Conservation (phyloP, 2,329 filamentous ascomycete species). For the Thielaviopsis ethacetica region DNA sequence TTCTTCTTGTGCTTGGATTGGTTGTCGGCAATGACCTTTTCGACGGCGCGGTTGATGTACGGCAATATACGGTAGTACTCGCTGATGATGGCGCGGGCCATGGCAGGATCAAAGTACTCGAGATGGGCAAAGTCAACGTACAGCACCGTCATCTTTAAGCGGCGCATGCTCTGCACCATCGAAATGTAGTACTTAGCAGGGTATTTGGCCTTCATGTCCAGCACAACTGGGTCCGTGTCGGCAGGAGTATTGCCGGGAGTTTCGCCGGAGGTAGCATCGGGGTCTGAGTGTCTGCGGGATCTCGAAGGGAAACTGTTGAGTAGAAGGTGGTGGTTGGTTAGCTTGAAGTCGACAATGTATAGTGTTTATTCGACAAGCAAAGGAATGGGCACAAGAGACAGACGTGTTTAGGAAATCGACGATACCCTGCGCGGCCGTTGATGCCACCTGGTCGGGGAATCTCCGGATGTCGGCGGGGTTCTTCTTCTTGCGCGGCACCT, state of each 20-base stretch:
- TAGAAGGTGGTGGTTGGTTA: neutral
- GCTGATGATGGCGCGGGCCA: constrained; percentile 72
- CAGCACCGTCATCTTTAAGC: constrained; percentile 63
- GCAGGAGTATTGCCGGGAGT: neutral
- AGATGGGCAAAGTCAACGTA: constrained; percentile 83
- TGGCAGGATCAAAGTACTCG: constrained; percentile 54
- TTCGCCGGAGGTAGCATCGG: neutral
- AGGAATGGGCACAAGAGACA: constrained; percentile 15
- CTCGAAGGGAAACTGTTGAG: constrained; percentile 41
- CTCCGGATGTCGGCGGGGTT: constrained; percentile 38
- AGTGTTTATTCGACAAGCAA: neutral
- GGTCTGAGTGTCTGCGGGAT: neutral
- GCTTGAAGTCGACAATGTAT: neutral
- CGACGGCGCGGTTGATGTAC: constrained; percentile 59
- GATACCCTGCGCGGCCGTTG: constrained; percentile 60
- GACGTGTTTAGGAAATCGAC: constrained; percentile 67
- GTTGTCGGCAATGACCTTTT: constrained; percentile 8
- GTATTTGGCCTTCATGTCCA: constrained; percentile 9
- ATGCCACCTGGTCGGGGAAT: constrained; percentile 61
- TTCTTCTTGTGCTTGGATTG: constrained; percentile 6
- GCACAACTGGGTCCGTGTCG: constrained; percentile 6
- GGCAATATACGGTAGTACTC: constrained; percentile 93
- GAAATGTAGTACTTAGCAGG: constrained; percentile 75
- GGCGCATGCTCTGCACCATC: constrained; percentile 62
- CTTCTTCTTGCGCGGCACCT: constrained; percentile 21